Conservation (phyloP, 2,329 filamentous ascomycete genomes). For the Claviceps sp. region DNA sequence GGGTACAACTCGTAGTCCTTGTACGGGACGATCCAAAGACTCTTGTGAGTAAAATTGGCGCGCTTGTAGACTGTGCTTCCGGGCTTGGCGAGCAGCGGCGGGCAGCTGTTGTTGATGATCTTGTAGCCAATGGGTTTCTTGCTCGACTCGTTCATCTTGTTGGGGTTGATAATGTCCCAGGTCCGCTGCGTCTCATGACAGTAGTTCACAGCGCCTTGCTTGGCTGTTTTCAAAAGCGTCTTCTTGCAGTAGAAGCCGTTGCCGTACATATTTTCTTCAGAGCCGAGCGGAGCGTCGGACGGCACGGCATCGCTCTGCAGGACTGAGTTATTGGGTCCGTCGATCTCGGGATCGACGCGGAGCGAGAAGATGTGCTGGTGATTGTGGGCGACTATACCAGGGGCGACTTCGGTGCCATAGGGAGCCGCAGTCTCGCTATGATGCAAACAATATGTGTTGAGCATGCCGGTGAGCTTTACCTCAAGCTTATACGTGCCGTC, state of each 20-base stretch:
- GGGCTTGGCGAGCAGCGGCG: constrained; percentile 28
- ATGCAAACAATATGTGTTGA: constrained; percentile 29
- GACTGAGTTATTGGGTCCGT: constrained; percentile 48
- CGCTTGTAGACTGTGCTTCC: constrained; percentile 24
- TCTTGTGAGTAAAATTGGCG: constrained; percentile 28
- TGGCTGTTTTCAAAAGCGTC: constrained; percentile 13
- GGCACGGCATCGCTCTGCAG: constrained; percentile 56
- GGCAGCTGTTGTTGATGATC: constrained; percentile 32
- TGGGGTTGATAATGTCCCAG: constrained; percentile 28
- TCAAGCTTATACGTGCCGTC: constrained; percentile 53
- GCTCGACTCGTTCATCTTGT: constrained; percentile 24
- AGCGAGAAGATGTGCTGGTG: constrained; percentile 60
- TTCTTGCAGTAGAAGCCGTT: constrained; percentile 49
- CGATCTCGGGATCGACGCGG: constrained; percentile 51
- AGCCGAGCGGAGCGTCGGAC: constrained; percentile 50
- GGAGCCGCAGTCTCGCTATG: constrained; percentile 20
- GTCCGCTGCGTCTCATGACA: constrained; percentile 15
- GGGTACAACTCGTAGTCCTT: constrained; percentile 28
- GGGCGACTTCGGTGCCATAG: constrained; percentile 51
- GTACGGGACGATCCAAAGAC: constrained; percentile 30
- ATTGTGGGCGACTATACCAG: constrained; percentile 50
- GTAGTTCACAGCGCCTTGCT: constrained; percentile 13
- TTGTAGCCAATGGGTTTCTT: constrained; percentile 32
- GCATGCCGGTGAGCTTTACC: constrained; percentile 41
- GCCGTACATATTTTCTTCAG: constrained; percentile 56